A percentile compares a stretch with the other conserved stretches of the same genome.
phyloP scores from a whole-genome alignment of 106 monocot genomes.

The Allium cepa region DNA sequence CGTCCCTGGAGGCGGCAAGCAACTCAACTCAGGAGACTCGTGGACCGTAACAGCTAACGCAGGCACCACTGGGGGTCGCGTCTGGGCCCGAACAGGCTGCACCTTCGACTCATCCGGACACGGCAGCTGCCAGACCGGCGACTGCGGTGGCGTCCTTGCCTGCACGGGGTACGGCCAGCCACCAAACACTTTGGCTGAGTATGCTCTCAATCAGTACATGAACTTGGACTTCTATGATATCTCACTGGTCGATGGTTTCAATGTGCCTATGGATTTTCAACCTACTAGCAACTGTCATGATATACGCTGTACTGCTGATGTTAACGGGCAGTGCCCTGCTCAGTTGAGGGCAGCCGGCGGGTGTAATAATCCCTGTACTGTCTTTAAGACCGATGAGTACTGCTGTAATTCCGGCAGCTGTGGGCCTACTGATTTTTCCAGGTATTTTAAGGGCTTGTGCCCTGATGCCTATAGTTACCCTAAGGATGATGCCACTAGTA shows the following conservation, averaged over 20 bases:
- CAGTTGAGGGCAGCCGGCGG: constrained; percentile 28
- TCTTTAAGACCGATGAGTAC: constrained; percentile 17
- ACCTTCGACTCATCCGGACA: constrained; percentile 25
- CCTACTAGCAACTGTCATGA: constrained; percentile 8
- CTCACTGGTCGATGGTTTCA: constrained; percentile 37
- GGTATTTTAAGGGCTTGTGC: constrained; percentile 20
- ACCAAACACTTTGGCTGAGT: constrained; percentile 39
- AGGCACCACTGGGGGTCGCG: constrained; percentile 17
- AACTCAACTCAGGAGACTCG: constrained; percentile 10
- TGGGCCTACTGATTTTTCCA: constrained; percentile 8
- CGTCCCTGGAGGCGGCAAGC: constrained; percentile 15
- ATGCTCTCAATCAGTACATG: constrained; percentile 8
- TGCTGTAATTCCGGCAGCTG: constrained; percentile 4
- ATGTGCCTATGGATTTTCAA: constrained; percentile 36
- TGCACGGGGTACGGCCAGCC: constrained; percentile 25
- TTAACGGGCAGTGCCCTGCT: constrained; percentile 26
- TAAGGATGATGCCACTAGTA: constrained; percentile 20
- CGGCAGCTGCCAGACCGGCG: constrained; percentile 37
- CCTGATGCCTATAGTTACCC: constrained; percentile 26
- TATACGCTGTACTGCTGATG: constrained; percentile 23
- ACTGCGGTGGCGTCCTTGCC: constrained; percentile 32
- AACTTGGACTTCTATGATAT: constrained; percentile 41
- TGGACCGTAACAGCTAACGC: constrained; percentile 6
- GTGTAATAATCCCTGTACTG: constrained; percentile 42
- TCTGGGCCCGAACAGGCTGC: constrained; percentile 58